Evolutionary conservation across 2,329 filamentous ascomycete species (phyloP).

Genomic region (Fusarium equiseti): DNA sequence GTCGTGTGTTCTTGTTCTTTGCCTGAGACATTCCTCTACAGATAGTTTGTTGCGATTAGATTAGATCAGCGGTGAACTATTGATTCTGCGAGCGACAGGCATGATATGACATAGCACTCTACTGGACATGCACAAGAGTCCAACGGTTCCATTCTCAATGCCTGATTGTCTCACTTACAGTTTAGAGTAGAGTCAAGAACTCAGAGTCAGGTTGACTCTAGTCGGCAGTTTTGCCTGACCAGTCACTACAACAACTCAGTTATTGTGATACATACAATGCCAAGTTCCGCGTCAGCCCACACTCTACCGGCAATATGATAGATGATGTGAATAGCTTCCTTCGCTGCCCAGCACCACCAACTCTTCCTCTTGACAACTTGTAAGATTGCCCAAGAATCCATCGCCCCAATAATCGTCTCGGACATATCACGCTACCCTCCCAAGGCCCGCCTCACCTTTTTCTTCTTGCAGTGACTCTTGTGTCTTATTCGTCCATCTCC

Average conservation of each 20-base stretch:
- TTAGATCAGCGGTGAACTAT: slow-evolving; percentile 33
- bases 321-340: not conserved
- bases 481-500: not conserved
- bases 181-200: not conserved
- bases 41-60: slow-evolving; percentile 1
- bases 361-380: not conserved
- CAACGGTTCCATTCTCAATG: slow-evolving; percentile 17
- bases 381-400: slow-evolving; percentile 27
- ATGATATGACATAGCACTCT: not conserved
- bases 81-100: slow-evolving; percentile 1
- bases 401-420: slow-evolving; percentile 44
- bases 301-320: not conserved
- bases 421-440: slow-evolving; percentile 37
- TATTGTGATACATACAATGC: not conserved
- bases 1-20: not conserved
- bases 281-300: slow-evolving; percentile 3
- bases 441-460: slow-evolving; percentile 40
- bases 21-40: slow-evolving; percentile 13
- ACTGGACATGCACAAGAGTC: not conserved
- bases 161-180: slow-evolving; percentile 13
- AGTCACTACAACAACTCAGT: slow-evolving; percentile 1
- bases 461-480: not conserved
- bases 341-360: not conserved
- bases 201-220: not conserved
- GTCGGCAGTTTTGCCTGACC: slow-evolving; percentile 14